Conservation (phyloP, 148 eudicot genomes). For the Cornus florida region DNA sequence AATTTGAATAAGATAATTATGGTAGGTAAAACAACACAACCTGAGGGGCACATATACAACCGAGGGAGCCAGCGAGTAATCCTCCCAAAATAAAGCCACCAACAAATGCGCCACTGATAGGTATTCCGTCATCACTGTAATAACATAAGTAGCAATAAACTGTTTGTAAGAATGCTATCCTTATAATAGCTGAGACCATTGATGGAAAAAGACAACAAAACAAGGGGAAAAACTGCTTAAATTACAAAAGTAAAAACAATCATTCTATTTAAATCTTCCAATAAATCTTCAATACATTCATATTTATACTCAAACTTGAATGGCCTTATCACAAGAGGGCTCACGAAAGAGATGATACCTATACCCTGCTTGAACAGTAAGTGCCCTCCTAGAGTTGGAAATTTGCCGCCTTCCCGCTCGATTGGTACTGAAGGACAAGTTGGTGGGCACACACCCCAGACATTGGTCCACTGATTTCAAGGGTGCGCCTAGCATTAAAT, state of each 20-base stretch:
- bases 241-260: no score
- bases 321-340: neutral
- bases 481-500: slow-evolving; percentile 32
- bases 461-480: slow-evolving; percentile 44
- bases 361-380: slow-evolving; percentile 62
- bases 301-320: neutral
- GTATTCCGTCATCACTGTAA: slow-evolving; percentile 65
- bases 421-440: slow-evolving; percentile 36
- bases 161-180: neutral
- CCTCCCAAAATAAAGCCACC: slow-evolving; percentile 93
- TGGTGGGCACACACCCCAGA: slow-evolving; percentile 42
- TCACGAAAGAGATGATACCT: slow-evolving; percentile 42
- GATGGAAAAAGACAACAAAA: neutral
- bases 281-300: neutral
- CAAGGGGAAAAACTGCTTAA: neutral
- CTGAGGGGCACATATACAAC: slow-evolving; percentile 86
- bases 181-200: neutral
- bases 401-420: slow-evolving; percentile 25
- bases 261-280: neutral
- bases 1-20: neutral
- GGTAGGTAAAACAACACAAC: slow-evolving; percentile 30
- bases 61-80: slow-evolving; percentile 74
- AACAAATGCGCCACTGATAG: slow-evolving; percentile 59
- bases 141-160: slow-evolving; percentile 11
- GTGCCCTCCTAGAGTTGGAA: slow-evolving; percentile 32